phyloP scores from a whole-genome alignment of 495 filamentous ascomycete species.

The Penicillium lagena region DNA sequence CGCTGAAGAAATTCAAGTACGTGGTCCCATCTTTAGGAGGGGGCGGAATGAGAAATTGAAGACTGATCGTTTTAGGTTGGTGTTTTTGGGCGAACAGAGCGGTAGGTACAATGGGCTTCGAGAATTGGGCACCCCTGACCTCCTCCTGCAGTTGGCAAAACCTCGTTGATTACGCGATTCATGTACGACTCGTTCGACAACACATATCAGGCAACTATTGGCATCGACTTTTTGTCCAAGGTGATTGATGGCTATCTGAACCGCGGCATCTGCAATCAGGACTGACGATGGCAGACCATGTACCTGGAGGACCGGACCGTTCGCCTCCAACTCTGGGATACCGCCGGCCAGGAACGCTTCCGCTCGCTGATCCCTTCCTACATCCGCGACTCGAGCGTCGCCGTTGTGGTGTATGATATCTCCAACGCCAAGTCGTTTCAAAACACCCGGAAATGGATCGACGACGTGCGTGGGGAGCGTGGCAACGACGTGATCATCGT shows the following conservation, averaged over 20 bases:
- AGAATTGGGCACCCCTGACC: slow-evolving; percentile 19
- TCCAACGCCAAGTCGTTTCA: slow-evolving; percentile 95
- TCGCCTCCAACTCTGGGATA: slow-evolving; percentile 96
- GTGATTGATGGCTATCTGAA: slow-evolving; percentile 25
- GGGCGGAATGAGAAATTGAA: too few relatives aligned
- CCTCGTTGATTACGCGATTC: slow-evolving; percentile 95
- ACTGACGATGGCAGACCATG: slow-evolving; percentile 66
- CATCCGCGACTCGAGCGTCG: slow-evolving; percentile 94
- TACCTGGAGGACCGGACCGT: slow-evolving; percentile 98
- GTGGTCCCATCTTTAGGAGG: slow-evolving; percentile 7
- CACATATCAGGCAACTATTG: slow-evolving; percentile 99
- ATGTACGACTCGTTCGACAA: slow-evolving; percentile 99
- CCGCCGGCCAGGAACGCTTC: slow-evolving; percentile 94
- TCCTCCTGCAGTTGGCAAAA: slow-evolving; percentile 77
- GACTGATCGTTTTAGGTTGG: slow-evolving; percentile 52
- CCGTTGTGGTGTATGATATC: slow-evolving; percentile 97
- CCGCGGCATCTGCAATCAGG: neutral
- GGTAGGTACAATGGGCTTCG: slow-evolving; percentile 47
- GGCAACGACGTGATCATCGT: slow-evolving; percentile 99
- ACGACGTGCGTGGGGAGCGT: slow-evolving; percentile 92
- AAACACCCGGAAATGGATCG: slow-evolving; percentile 98
- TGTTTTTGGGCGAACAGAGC: slow-evolving; percentile 96
- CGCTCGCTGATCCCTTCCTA: slow-evolving; percentile 95
- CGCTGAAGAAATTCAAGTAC: slow-evolving; percentile 99
- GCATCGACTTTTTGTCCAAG: slow-evolving; percentile 99